Evolutionary conservation across 805 yeast species (phyloP).

Genomic region (Yarrowia sp.): DNA sequence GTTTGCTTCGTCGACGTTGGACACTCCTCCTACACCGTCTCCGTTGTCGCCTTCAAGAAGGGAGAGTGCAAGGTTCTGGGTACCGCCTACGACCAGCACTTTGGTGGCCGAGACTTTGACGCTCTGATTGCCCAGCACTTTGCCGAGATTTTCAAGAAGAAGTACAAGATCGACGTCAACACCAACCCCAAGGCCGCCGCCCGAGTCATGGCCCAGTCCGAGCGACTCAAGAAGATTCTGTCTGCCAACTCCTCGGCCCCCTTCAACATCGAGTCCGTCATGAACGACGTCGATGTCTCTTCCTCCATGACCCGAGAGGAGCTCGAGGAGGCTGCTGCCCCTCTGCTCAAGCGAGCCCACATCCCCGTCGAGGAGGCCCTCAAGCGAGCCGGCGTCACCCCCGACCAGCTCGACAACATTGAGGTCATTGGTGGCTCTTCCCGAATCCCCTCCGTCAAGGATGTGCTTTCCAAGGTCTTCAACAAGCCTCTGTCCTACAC

Average conservation of each 20-base stretch:
- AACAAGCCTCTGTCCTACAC: constrained; percentile 90
- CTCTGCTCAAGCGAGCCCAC: constrained; percentile 76
- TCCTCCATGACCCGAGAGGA: constrained; percentile 88
- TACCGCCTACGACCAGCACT: constrained; percentile 91
- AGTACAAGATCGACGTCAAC: constrained; percentile 91
- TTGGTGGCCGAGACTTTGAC: constrained; percentile 98
- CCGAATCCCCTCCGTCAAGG: constrained; percentile 93
- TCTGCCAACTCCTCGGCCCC: constrained; percentile 97
- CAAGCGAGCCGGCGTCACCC: constrained; percentile 73
- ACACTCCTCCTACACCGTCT: constrained; percentile 91
- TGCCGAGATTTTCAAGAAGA: constrained; percentile 87
- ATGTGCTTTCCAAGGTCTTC: constrained; percentile 77
- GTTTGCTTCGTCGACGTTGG: constrained; percentile 97
- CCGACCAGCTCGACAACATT: constrained; percentile 82
- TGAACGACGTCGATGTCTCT: constrained; percentile 96
- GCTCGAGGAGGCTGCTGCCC: constrained; percentile 86
- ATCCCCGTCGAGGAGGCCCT: constrained; percentile 84
- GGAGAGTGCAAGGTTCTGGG: constrained; percentile 95
- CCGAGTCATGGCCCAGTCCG: constrained; percentile 91
- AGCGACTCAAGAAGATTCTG: constrained; percentile 91
- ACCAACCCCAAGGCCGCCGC: constrained; percentile 94
- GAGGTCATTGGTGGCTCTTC: constrained; percentile 99
- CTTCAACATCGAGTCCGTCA: constrained; percentile 91
- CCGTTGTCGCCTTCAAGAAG: constrained; percentile 88
- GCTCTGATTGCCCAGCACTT: constrained; percentile 92